These are phyloP conservation scores for Candida lessepsii DNA, from an alignment of 805 yeast genomes.

Conservation along the genomic window DNA sequence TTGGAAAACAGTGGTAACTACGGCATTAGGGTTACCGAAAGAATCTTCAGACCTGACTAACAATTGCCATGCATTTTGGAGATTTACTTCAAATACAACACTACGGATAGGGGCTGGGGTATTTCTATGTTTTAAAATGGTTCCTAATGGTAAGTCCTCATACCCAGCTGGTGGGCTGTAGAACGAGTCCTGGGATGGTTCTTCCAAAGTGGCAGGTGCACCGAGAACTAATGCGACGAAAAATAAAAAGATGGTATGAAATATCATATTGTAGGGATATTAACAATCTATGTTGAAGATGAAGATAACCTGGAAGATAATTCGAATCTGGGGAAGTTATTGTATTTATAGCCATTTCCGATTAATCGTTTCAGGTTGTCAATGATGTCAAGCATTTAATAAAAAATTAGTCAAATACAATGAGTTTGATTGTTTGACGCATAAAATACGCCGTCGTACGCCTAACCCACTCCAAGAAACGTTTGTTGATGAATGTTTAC, in stretches of 20 bases:
- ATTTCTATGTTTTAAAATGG: slow-evolving; percentile 22
- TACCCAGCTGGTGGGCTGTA: slow-evolving; percentile 24
- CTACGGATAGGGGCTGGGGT: slow-evolving; percentile 21
- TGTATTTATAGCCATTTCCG: no score
- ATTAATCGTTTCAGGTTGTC: no score
- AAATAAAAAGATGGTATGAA: background rate
- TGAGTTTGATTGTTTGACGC: no score
- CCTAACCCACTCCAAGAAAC: no score
- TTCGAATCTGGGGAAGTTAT: no score
- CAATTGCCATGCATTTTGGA: slow-evolving; percentile 24
- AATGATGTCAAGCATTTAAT: no score
- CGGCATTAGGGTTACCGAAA: slow-evolving; percentile 24
- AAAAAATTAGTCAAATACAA: no score
- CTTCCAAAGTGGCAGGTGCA: slow-evolving; percentile 4
- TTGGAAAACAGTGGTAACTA: slow-evolving; percentile 27
- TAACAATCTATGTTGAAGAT: background rate
- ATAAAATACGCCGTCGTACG: no score
- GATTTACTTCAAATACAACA: slow-evolving; percentile 18
- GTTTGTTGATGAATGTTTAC: no score
- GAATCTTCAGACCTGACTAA: slow-evolving; percentile 23
- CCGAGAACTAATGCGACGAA: background rate
- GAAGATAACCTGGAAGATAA: no score
- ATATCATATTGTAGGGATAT: background rate
- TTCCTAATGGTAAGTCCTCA: slow-evolving; percentile 21
- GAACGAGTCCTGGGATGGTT: slow-evolving; percentile 23